phyloP scores from a whole-genome alignment of 164 flowering plant genomes.

The Vitis riparia region DNA sequence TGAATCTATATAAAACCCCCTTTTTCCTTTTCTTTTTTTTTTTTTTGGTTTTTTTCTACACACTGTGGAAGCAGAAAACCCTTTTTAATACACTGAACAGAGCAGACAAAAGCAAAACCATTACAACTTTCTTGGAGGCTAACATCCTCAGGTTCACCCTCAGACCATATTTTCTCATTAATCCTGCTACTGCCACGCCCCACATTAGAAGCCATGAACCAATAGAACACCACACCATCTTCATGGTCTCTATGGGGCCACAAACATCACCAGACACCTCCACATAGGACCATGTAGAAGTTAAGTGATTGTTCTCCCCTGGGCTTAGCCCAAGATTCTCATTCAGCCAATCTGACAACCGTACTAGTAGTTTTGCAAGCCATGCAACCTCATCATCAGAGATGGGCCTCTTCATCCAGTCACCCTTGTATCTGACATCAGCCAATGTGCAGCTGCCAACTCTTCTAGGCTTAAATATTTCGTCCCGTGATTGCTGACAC shows the following conservation, averaged over 20 bases:
- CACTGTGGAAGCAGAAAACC: constrained; percentile 20
- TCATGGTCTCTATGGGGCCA: constrained; percentile 46
- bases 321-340: constrained; percentile 57
- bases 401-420: constrained; percentile 85
- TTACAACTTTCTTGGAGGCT: constrained; percentile 72
- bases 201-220: constrained; percentile 43
- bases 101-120: constrained; percentile 34
- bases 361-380: constrained; percentile 67
- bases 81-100: constrained; percentile 39
- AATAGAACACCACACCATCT: constrained; percentile 34
- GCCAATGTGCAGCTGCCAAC: constrained; percentile 34
- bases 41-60: not conserved
- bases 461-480: constrained; percentile 71
- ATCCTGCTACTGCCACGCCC: constrained; percentile 22
- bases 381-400: constrained; percentile 82
- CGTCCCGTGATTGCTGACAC: constrained; percentile 38
- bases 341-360: constrained; percentile 63
- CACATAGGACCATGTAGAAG: constrained; percentile 36
- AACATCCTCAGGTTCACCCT: constrained; percentile 72
- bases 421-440: constrained; percentile 72
- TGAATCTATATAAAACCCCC: not conserved
- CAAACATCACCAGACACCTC: constrained; percentile 39
- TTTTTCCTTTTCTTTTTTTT: not conserved
- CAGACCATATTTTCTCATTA: constrained; percentile 57
- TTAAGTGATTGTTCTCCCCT: constrained; percentile 13